phyloP scores from a whole-genome alignment of 2,329 filamentous ascomycete species.

The Sarocladium brachiariae region DNA sequence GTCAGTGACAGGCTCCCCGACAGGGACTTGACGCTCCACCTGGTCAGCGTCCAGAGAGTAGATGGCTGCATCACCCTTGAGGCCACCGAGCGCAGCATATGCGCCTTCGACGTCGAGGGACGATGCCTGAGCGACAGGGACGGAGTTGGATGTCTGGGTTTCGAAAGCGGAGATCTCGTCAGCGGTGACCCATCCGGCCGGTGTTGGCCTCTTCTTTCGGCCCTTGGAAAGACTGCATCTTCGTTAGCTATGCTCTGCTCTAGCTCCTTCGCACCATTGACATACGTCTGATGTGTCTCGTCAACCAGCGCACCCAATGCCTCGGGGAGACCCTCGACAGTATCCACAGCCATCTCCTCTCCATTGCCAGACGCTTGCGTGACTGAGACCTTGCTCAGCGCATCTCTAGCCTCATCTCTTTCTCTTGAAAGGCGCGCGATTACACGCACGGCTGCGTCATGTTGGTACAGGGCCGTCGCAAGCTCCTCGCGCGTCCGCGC shows the following conservation, averaged over 20 bases:
- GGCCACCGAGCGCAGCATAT: constrained; percentile 66
- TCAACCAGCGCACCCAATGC: constrained; percentile 68
- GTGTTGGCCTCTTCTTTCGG: constrained; percentile 81
- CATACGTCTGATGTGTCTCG: constrained; percentile 71
- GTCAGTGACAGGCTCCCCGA: constrained; percentile 61
- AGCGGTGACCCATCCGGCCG: constrained; percentile 74
- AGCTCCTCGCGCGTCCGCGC: constrained; percentile 88
- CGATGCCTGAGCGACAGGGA: constrained; percentile 41
- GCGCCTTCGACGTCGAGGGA: constrained; percentile 48
- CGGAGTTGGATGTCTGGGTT: constrained; percentile 36
- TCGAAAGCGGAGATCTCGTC: constrained; percentile 57
- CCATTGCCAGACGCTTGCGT: constrained; percentile 50
- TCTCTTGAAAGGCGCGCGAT: constrained; percentile 88
- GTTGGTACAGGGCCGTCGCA: constrained; percentile 88
- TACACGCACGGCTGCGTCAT: constrained; percentile 92
- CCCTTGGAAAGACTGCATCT: constrained; percentile 67
- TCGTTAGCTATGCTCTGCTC: not conserved
- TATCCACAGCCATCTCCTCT: constrained; percentile 90
- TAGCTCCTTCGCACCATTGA: constrained; percentile 15
- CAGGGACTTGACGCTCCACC: constrained; percentile 59
- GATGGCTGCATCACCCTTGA: constrained; percentile 66
- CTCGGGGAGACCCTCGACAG: constrained; percentile 64
- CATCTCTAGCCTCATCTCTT: constrained; percentile 84
- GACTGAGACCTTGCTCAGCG: constrained; percentile 78
- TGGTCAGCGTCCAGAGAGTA: constrained; percentile 66